Conservation (phyloP, 768 basidiomycete species). For the Sarcomyxa edulis region DNA sequence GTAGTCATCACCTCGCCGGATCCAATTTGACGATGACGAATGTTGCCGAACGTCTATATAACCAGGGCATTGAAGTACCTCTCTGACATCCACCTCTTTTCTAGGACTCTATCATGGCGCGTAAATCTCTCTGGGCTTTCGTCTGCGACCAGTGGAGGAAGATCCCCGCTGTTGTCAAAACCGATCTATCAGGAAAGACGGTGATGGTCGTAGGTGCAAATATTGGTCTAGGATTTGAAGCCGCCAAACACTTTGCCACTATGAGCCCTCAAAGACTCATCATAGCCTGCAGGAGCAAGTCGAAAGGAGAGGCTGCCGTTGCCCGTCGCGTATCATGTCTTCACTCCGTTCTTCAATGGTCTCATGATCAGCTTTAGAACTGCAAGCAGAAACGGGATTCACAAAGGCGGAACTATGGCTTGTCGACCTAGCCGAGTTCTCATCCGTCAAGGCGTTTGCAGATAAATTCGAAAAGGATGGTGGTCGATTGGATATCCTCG, state of each 20-base stretch:
- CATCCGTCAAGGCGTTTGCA: constrained; percentile 33
- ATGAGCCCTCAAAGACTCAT: constrained; percentile 37
- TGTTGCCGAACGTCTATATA: too few species aligned
- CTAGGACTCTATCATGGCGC: too few species aligned
- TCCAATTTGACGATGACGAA: too few species aligned
- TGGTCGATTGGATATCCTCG: constrained; percentile 34
- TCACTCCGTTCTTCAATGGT: too few species aligned
- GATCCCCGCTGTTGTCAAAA: constrained; percentile 23
- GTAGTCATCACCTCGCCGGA: too few species aligned
- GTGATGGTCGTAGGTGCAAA: constrained; percentile 51
- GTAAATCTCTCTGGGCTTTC: too few species aligned
- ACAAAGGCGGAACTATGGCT: constrained; percentile 29
- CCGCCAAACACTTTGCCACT: constrained; percentile 36
- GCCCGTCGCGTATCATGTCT: too few species aligned
- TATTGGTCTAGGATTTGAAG: constrained; percentile 43
- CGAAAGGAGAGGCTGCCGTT: constrained; percentile 30
- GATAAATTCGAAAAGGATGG: constrained; percentile 26
- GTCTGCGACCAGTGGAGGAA: constrained; percentile 15
- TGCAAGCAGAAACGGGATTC: constrained; percentile 27
- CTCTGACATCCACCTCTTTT: too few species aligned
- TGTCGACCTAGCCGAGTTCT: constrained; percentile 35
- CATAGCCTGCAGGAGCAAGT: constrained; percentile 29
- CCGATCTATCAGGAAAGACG: constrained; percentile 38
- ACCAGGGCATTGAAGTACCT: too few species aligned
- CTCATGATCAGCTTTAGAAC: too few species aligned